phyloP scores from a whole-genome alignment of 2,329 filamentous ascomycete species.

The Ciborinia camelliae region DNA sequence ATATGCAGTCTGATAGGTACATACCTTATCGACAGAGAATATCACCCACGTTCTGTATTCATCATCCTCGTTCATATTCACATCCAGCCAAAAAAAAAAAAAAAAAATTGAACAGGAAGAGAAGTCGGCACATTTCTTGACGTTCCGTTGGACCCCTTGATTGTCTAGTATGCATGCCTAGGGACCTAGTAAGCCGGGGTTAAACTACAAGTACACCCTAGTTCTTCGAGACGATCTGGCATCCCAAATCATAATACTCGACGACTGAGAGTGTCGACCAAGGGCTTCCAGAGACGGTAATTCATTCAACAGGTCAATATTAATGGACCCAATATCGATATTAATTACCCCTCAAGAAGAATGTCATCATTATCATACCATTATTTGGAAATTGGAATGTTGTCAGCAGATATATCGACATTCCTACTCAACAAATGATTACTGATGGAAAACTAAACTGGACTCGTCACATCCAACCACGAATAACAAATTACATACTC shows the following conservation, averaged over 20 bases:
- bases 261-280: too few relatives aligned
- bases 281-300: too few relatives aligned
- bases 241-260: too few relatives aligned
- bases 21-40: neutral
- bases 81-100: neutral
- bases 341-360: neutral
- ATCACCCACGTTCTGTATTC: neutral
- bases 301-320: neutral
- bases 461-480: neutral
- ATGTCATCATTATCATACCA: neutral
- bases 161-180: conserved; percentile 5
- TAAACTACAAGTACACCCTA: neutral
- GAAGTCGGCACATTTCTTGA: neutral
- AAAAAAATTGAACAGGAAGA: too few relatives aligned
- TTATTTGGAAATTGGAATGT: neutral
- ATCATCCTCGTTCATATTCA: neutral
- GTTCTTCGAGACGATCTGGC: neutral
- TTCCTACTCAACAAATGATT: neutral
- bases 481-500: neutral
- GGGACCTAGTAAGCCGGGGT: neutral
- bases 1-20: neutral
- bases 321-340: neutral
- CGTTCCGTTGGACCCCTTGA: conserved; percentile 7
- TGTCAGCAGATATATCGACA: neutral
- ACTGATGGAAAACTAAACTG: neutral